Base-by-base conservation (phyloP, 2,329 filamentous ascomycete species). In the Pseudopithomyces chartarum region DNA sequence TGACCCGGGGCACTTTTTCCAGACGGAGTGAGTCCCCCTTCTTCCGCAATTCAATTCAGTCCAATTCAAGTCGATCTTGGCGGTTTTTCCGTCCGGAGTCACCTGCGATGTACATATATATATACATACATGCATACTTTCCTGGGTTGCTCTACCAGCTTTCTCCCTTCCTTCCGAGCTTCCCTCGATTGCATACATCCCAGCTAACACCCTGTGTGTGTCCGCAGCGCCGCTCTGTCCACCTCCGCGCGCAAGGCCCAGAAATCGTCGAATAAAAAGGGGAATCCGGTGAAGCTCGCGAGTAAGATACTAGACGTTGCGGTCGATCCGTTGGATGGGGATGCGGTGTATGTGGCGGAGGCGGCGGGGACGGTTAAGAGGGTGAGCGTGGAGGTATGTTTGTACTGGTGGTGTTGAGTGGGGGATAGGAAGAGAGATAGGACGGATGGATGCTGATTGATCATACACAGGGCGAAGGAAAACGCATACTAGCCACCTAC, bases 1-100 rank as follows among this genome's bases (percentile, higher is more conserved):
- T 49, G 86, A 96, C 70, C 84, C 88, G 50, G 88, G 90, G 29
- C 87, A 95, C 71, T 98, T 96, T 81, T 98, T 98, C 73, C 91
- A 97, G 77, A 96, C 92, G 29, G 90, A 93, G 91, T 95, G 79
- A 77, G 87, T 74, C 36, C 8, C 26, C 8, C 8, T 29, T 29
- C 26, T 29, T 29, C 26, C 8, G 5, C 26, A 4, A 29, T 29
- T 8, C n/a, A n/a, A n/a, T n/a, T n/a, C n/a, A n/a, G n/a, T n/a
- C n/a, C n/a, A n/a, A n/a, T n/a, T n/a, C n/a, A n/a, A n/a, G n/a
- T n/a, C n/a, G n/a, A n/a, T n/a, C n/a, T n/a, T n/a, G n/a, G n/a
- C n/a, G n/a, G n/a, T n/a, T n/a, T n/a, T n/a, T n/a, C n/a, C n/a
- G n/a, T n/a, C n/a, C n/a, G n/a, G n/a, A n/a, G n/a, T n/a, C n/a